phyloP scores from a whole-genome alignment of 2,329 filamentous ascomycete genomes.

The Aspergillus jensenii region DNA sequence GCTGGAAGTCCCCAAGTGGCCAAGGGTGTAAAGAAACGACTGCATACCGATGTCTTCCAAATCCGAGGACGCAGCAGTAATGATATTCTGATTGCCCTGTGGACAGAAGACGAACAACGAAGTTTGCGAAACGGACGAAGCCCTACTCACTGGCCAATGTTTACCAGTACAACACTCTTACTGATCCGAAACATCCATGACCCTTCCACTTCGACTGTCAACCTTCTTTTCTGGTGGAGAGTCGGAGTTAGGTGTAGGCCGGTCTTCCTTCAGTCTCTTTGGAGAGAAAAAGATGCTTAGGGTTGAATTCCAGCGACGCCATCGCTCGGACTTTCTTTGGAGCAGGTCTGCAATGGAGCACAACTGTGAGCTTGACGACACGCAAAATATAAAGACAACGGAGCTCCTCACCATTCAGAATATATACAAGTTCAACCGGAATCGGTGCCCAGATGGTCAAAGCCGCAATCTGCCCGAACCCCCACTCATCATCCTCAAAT shows the following conservation, averaged over 20 bases:
- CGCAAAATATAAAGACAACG: neutral
- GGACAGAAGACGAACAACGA: too few species aligned
- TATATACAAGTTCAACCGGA: constrained; percentile 1
- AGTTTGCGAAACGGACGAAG: too few species aligned
- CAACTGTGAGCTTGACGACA: neutral
- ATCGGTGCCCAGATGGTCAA: constrained; percentile 7
- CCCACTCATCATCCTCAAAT: constrained; percentile 8
- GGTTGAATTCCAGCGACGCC: constrained; percentile 1
- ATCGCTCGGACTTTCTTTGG: constrained; percentile 1
- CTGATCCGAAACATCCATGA: neutral
- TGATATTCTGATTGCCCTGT: too few species aligned
- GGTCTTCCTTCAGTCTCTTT: neutral
- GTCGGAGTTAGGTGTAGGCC: neutral
- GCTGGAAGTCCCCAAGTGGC: too few species aligned
- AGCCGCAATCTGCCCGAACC: constrained; percentile 5
- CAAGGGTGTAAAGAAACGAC: too few species aligned
- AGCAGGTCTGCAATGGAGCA: neutral
- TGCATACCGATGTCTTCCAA: too few species aligned
- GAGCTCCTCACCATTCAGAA: constrained; percentile 3
- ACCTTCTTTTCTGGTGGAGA: neutral
- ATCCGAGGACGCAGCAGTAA: too few species aligned
- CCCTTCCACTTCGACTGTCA: neutral
- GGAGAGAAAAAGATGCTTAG: neutral
- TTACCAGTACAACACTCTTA: neutral
- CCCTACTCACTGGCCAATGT: too few species aligned